Conservation (phyloP, 1,284 basidiomycete species). For the Cryptococcus floricola region DNA sequence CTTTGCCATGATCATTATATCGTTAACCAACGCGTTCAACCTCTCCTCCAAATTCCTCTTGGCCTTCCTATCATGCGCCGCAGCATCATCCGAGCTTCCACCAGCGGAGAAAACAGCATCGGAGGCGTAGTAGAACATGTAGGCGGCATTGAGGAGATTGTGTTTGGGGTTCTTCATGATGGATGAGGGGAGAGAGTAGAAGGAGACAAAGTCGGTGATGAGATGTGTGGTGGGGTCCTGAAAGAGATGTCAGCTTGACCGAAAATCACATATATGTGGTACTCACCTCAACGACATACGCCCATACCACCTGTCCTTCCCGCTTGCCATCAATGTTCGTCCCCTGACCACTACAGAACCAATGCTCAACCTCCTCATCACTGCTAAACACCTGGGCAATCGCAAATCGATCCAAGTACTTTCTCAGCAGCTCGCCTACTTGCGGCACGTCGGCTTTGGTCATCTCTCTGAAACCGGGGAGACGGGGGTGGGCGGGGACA, state of each 20-base stretch:
- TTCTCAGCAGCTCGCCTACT: constrained; percentile 69
- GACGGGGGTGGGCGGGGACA: constrained; percentile 54
- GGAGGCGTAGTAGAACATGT: constrained; percentile 57
- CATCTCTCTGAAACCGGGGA: constrained; percentile 82
- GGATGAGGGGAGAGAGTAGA: constrained; percentile 87
- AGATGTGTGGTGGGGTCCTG: constrained; percentile 75
- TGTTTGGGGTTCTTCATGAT: constrained; percentile 50
- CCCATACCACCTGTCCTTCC: constrained; percentile 85
- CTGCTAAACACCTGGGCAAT: constrained; percentile 69
- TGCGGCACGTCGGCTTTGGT: constrained; percentile 68
- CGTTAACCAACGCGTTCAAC: constrained; percentile 67
- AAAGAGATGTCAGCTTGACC: background rate
- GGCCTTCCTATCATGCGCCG: constrained; percentile 54
- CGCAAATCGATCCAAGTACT: constrained; percentile 82
- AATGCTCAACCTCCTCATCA: constrained; percentile 78
- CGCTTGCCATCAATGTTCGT: constrained; percentile 58
- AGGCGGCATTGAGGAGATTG: constrained; percentile 53
- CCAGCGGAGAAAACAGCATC: constrained; percentile 39
- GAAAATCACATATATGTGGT: background rate
- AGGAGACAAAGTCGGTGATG: constrained; percentile 94
- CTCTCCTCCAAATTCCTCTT: constrained; percentile 65
- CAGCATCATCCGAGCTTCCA: constrained; percentile 31
- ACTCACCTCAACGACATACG: constrained; percentile 89
- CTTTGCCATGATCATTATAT: constrained; percentile 74
- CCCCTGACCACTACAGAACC: constrained; percentile 81